Evolutionary conservation across 2,329 filamentous ascomycete species (phyloP), one percentile per base, ranked within the genome.

Genomic region (Claviceps pusilla): DNA sequence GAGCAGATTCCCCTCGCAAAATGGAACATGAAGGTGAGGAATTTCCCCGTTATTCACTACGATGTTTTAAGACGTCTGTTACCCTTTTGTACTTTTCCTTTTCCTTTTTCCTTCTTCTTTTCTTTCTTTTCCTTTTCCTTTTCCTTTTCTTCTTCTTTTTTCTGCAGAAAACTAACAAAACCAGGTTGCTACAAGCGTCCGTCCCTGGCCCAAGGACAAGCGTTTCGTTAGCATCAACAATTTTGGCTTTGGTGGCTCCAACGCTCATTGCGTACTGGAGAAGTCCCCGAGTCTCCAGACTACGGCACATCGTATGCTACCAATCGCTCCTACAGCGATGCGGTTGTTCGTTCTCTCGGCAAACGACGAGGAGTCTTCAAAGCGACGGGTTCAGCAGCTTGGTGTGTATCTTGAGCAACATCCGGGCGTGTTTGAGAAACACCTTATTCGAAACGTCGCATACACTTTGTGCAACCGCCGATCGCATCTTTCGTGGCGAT

Each of bases 151-250:
- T n/a, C n/a, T n/a, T n/a, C n/a, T n/a, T 19, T 19, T 19, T 19
- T 19, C 19, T 19, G 19, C 19, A 19, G 19, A 19, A 19, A 16
- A 49, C 47, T 49, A 37, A 51, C 49, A 7, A 12, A 9, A 43
- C 19, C 29, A 74, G 60, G 68, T 77, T 0, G 72, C 75, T 0
- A 63, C 66, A 19, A 69, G 58, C 19, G 68, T 73, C 53, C 65
- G 69, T 2, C 73, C 73, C 0, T 77, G 73, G 70, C 75, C 74
- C 1, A 66, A 63, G 50, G 68, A 68, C 48, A 76, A 76, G 65
- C 73, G 72, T 57, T 74, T 72, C 59, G 68, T 76, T 56, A 76
- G 73, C 57, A 66, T 77, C 56, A 76, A 76, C 62, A 71, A 66
- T 55, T 76, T 76, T 52, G 73, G 73, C 2, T 75, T 71, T 46